Base-by-base conservation (phyloP, 2,329 filamentous ascomycete genomes). In the Colletotrichum tamarilloi region DNA sequence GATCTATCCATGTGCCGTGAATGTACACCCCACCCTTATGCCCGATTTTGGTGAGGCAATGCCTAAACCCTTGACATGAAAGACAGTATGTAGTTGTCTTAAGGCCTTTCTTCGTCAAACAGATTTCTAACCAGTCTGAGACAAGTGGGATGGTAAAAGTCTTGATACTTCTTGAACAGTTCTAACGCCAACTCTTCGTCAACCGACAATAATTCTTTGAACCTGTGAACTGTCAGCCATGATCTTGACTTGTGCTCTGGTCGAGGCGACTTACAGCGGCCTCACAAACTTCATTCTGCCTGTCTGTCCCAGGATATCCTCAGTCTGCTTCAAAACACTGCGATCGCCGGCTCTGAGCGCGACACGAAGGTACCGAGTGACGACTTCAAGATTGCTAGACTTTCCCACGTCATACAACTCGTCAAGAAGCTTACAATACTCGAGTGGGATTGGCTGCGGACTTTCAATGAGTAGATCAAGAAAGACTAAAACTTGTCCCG, bases 241-340 rank as follows among this genome's bases (percentile, higher is more conserved):
- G 8, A 1, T 57, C 14, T 35, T 55, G n/a, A 16, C 12, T 5
- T 2, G 28, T 1, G 26, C 22, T 16, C 9, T 24, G 5, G 8
- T 55, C 5, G 22, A 26, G 14, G 19, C 22, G 11, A 49, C 67
- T 64, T n/a, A 69, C 59, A 69, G 30, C 4, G 59, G 67, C 19
- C 60, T 69, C 52, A 69, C 59, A 26, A 69, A 69, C 30, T 69
- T 69, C 67, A 69, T 69, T 14, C 67, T n/a, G 2, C 67, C 67
- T 5, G 67, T 69, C 28, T 69, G 67, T 9, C 59, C 59, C 8
- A 69, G 53, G 12, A 69, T 35, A 9, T 57, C 67, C 24, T 65
- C 9, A 5, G 67, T 64, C 60, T 58, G 35, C 30, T 53, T 58
- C 67, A 65, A 28, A 5, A 69, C 52, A 4, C 53, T 12, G 14